phyloP scores from a whole-genome alignment of 768 basidiomycete genomes.

The Hypholoma fasciculare region DNA sequence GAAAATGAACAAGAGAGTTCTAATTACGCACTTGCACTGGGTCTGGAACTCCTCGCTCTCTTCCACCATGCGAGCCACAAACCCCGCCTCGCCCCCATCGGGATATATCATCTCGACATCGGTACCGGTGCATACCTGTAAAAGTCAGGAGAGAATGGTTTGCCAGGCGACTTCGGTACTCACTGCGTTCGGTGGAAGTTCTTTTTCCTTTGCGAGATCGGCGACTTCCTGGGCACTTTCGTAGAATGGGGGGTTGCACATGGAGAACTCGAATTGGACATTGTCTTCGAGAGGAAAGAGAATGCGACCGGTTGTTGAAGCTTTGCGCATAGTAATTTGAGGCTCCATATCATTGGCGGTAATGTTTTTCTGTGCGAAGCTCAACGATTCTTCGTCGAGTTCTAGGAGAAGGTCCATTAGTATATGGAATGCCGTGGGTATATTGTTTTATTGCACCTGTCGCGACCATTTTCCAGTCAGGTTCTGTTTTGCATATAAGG shows the following conservation, averaged over 20 bases:
- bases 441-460: slow-evolving; percentile 51
- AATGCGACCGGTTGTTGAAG: slow-evolving; percentile 38
- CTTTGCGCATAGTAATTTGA: slow-evolving; percentile 49
- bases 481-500: slow-evolving; percentile 56
- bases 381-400: slow-evolving; percentile 63
- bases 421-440: not conserved
- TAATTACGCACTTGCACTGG: slow-evolving; percentile 54
- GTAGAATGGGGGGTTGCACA: slow-evolving; percentile 99
- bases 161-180: slow-evolving; percentile 19
- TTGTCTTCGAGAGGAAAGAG: slow-evolving; percentile 39
- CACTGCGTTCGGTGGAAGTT: slow-evolving; percentile 69
- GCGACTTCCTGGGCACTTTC: slow-evolving; percentile 67
- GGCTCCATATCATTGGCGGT: slow-evolving; percentile 50
- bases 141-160: not conserved
- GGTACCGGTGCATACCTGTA: slow-evolving; percentile 83
- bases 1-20: not conserved
- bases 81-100: slow-evolving; percentile 79
- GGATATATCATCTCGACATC: slow-evolving; percentile 84
- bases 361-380: slow-evolving; percentile 59
- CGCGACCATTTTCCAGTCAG: slow-evolving; percentile 60
- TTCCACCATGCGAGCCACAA: slow-evolving; percentile 73
- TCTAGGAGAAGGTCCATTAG: slow-evolving; percentile 43
- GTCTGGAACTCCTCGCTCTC: slow-evolving; percentile 61
- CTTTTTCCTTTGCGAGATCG: slow-evolving; percentile 61
- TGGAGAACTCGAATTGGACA: slow-evolving; percentile 69